A percentile compares a stretch with the other conserved stretches of the same genome.
These are phyloP conservation scores for Piedraia hortae DNA, from an alignment of 2,329 filamentous ascomycete genomes.

Conservation along the genomic window DNA sequence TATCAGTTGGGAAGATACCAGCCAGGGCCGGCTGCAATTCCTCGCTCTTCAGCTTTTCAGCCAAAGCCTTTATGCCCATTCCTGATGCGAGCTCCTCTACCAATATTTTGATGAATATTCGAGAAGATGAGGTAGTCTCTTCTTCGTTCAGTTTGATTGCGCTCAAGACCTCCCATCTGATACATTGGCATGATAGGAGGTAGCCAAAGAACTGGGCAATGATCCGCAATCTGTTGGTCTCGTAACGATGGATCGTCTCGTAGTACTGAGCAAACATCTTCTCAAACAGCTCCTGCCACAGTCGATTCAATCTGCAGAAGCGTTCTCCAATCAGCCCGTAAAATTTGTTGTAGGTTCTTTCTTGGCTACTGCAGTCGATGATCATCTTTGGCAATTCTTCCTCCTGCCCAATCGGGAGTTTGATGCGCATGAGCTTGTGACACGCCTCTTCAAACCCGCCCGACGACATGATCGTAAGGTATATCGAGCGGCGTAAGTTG, in stretches of 20 bases:
- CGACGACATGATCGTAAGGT: conserved; percentile 90
- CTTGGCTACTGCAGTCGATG: conserved; percentile 86
- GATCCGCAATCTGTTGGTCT: conserved; percentile 83
- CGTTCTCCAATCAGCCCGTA: conserved; percentile 83
- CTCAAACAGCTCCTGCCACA: conserved; percentile 87
- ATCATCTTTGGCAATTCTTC: conserved; percentile 87
- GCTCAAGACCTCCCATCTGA: conserved; percentile 75
- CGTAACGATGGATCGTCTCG: conserved; percentile 88
- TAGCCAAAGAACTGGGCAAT: conserved; percentile 90
- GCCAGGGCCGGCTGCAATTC: conserved; percentile 49
- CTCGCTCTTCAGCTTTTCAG: conserved; percentile 50
- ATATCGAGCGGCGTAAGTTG: conserved; percentile 78
- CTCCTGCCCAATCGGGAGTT: conserved; percentile 63
- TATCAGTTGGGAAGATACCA: conserved; percentile 73
- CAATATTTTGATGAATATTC: conserved; percentile 95
- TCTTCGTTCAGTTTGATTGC: conserved; percentile 81
- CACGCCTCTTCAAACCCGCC: conserved; percentile 90
- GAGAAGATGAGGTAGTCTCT: conserved; percentile 82
- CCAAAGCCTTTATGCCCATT: conserved; percentile 56
- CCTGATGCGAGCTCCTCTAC: conserved; percentile 80
- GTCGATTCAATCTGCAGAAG: conserved; percentile 81
- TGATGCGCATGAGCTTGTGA: conserved; percentile 79
- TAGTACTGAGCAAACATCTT: conserved; percentile 79
- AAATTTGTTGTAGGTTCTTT: conserved; percentile 93
- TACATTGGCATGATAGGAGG: conserved; percentile 59